A percentile compares a stretch with the other conserved stretches of the same genome.
phyloP scores from a whole-genome alignment of 106 monocot genomes.

The Acorus calamus region DNA sequence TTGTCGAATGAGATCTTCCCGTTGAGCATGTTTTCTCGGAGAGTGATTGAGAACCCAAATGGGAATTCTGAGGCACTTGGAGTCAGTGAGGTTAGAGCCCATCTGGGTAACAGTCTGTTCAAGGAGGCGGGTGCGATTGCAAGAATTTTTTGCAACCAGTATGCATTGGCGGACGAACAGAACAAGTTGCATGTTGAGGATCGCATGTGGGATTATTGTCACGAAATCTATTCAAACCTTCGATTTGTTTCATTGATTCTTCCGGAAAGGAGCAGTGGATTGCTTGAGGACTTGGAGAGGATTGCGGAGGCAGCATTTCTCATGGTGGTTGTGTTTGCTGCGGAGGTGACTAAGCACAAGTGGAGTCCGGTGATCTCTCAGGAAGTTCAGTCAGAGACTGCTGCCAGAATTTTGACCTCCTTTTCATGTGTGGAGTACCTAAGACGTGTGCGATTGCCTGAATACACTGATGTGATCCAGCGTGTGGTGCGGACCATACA shows the following conservation, averaged over 20 bases:
- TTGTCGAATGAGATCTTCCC: conserved; percentile 54
- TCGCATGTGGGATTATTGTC: conserved; percentile 53
- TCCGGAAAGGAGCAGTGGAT: conserved; percentile 18
- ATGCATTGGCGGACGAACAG: conserved; percentile 42
- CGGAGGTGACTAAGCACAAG: conserved; percentile 50
- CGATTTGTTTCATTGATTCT: conserved; percentile 22
- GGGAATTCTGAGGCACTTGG: conserved; percentile 1
- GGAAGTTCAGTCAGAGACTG: conserved; percentile 18
- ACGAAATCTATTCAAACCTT: conserved; percentile 39
- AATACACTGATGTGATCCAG: conserved; percentile 80
- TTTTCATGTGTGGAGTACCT: conserved; percentile 94
- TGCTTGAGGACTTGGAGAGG: conserved; percentile 52
- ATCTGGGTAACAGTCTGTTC: conserved; percentile 50
- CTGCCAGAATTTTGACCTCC: conserved; percentile 53
- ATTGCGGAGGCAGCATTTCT: conserved; percentile 85
- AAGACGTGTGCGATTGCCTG: conserved; percentile 54
- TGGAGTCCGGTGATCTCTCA: conserved; percentile 33
- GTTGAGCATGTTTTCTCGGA: conserved; percentile 21
- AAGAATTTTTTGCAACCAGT: conserved; percentile 69
- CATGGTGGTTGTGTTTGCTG: conserved; percentile 87
- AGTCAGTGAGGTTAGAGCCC: conserved; percentile 19
- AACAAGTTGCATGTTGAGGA: conserved; percentile 33
- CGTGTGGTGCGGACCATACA: conserved; percentile 63
- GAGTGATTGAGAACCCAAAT: conserved; percentile 15
- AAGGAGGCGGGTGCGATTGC: conserved; percentile 85